These are phyloP conservation scores for Blastobotrys raffinosifermentans DNA, from an alignment of 1,139 yeast species.

Conservation along the genomic window DNA sequence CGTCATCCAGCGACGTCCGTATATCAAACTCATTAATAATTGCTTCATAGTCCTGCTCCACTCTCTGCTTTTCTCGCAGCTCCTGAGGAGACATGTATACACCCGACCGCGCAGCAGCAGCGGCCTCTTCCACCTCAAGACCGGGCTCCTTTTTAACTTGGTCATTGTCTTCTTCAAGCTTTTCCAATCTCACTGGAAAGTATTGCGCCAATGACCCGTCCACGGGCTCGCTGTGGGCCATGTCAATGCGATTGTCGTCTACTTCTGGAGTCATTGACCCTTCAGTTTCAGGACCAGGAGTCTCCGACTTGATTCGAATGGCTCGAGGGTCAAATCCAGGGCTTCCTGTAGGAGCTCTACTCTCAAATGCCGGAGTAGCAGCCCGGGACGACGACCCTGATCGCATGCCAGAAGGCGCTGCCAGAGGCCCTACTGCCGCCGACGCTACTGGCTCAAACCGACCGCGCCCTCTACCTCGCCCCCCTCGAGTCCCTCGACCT, in stretches of 20 bases:
- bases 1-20: slow-evolving; percentile 10
- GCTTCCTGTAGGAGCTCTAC: not conserved
- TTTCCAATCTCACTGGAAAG: slow-evolving; percentile 28
- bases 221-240: slow-evolving; percentile 21
- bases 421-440: slow-evolving; percentile 32
- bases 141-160: slow-evolving; percentile 34
- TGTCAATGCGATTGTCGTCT: slow-evolving; percentile 23
- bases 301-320: slow-evolving; percentile 20
- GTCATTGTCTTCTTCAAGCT: slow-evolving; percentile 33
- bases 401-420: slow-evolving; percentile 24
- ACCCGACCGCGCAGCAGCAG: slow-evolving; percentile 14
- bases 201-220: slow-evolving; percentile 23
- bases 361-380: not conserved
- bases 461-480: slow-evolving; percentile 23
- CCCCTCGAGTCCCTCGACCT: slow-evolving; percentile 11
- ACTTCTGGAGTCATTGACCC: slow-evolving; percentile 16
- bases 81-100: slow-evolving; percentile 20
- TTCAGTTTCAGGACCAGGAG: slow-evolving; percentile 17
- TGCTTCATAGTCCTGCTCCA: slow-evolving; percentile 23
- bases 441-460: slow-evolving; percentile 29
- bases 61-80: slow-evolving; percentile 16
- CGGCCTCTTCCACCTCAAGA: slow-evolving; percentile 27
- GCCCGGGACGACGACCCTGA: not conserved
- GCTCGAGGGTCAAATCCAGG: slow-evolving; percentile 6
- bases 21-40: slow-evolving; percentile 27